Conservation (phyloP, 2,329 filamentous ascomycete species). For the Calonectria henricotiae region DNA sequence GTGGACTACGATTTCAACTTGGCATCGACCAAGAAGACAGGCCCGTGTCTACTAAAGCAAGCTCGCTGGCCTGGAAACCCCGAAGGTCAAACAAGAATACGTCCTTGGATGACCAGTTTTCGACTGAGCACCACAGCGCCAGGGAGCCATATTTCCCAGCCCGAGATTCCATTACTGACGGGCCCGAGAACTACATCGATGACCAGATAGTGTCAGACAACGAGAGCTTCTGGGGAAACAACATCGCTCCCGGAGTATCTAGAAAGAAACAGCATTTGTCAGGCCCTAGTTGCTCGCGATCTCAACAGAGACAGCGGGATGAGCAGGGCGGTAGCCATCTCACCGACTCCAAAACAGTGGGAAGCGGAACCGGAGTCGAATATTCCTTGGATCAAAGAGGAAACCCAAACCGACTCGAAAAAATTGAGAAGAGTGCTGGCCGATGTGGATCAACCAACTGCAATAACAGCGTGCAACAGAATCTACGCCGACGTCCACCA, state of each 20-base stretch:
- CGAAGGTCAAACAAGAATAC: slow-evolving; percentile 38
- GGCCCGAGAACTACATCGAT: slow-evolving; percentile 2
- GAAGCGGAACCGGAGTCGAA: slow-evolving; percentile 28
- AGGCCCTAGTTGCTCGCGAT: slow-evolving; percentile 17
- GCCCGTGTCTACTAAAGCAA: slow-evolving; percentile 17
- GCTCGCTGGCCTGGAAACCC: slow-evolving; percentile 26
- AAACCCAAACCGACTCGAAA: slow-evolving; percentile 43
- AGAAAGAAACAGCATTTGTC: slow-evolving; percentile 8
- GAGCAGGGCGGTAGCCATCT: slow-evolving; percentile 26
- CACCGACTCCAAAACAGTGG: slow-evolving; percentile 29
- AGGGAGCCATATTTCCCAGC: slow-evolving; percentile 25
- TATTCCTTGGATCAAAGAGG: slow-evolving; percentile 31
- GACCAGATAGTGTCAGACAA: not conserved
- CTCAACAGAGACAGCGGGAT: slow-evolving; percentile 25
- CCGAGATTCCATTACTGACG: slow-evolving; percentile 31
- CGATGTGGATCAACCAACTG: slow-evolving; percentile 34
- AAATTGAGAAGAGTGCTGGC: slow-evolving; percentile 29
- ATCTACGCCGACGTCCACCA: slow-evolving; percentile 32
- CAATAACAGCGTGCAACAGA: slow-evolving; percentile 30
- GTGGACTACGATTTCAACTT: slow-evolving; percentile 30
- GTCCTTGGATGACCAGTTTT: slow-evolving; percentile 33
- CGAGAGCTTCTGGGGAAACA: not conserved
- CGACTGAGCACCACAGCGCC: slow-evolving; percentile 22
- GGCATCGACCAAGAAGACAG: slow-evolving; percentile 29
- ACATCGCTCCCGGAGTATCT: not conserved